Evolutionary conservation across 257 asterid genomes (phyloP).

Genomic region (Henckelia pumila): DNA sequence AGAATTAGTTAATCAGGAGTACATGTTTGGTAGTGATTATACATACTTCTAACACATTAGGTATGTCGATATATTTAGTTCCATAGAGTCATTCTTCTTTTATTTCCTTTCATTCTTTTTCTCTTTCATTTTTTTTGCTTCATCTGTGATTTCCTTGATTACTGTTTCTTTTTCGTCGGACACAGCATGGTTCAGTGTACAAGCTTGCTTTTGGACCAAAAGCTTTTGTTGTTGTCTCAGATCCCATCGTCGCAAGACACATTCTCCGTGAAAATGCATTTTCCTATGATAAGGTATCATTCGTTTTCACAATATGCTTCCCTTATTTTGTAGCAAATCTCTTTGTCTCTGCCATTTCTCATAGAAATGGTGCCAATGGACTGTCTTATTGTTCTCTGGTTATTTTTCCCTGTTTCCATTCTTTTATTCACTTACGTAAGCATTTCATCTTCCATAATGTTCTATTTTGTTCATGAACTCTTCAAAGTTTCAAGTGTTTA

Average conservation of each 20-base stretch:
- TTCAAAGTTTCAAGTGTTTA: not conserved
- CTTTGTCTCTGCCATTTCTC: constrained; percentile 1
- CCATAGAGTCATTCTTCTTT: not conserved
- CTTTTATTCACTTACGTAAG: not conserved
- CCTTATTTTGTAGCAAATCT: constrained; percentile 9
- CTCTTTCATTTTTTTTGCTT: not conserved
- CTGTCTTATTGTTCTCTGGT: constrained; percentile 12
- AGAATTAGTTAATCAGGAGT: not conserved
- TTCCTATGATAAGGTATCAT: constrained; percentile 83
- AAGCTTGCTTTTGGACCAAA: constrained; percentile 99
- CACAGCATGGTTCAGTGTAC: constrained; percentile 90
- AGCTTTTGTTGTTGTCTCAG: constrained; percentile 92
- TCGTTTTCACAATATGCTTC: constrained; percentile 5
- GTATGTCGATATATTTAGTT: not conserved
- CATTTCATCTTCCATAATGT: not conserved
- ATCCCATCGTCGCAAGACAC: constrained; percentile 86
- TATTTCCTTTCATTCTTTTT: not conserved
- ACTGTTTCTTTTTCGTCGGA: constrained; percentile 26
- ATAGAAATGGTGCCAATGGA: not conserved
- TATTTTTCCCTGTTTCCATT: not conserved
- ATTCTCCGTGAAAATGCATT: constrained; percentile 95
- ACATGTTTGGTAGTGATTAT: not conserved
- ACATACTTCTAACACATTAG: not conserved
- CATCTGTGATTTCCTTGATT: constrained; percentile 18
- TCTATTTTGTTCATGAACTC: not conserved